Base-by-base conservation (phyloP, 2,329 filamentous ascomycete genomes). In the Rachicladosporium sp. region DNA sequence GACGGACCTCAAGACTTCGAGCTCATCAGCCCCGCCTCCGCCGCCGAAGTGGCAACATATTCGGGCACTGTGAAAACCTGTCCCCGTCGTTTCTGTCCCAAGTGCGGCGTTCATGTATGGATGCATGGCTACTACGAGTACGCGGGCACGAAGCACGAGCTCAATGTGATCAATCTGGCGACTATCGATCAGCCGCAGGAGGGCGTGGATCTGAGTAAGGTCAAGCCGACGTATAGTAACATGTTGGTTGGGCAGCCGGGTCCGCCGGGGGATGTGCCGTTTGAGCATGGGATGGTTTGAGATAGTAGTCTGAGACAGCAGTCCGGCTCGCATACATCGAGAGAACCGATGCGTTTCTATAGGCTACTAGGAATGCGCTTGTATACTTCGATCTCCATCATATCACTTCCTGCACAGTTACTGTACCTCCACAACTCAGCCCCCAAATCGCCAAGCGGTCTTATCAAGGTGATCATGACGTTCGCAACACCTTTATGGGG, bases 111-210 rank as follows among this genome's bases (percentile, higher is more conserved):
- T 19, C 40, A 42, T 13, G 36, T 42, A 7, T 38, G 35, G 40
- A 42, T 42, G 40, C 23, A 42, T 3, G 40, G 40, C 10, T 37
- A 30, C 12, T 42, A 39, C 29, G 29, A 34, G 4, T 10, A 40
- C n/a, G 15, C 38, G 11, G 33, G 44, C 11, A 23, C 37, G n/a
- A 36, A 29, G 39, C 21, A 30, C 30, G 35, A 36, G n/a, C 12
- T 46, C 9, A 42, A 43, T 12, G 32, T 32, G 11, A 35, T 48
- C 15, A 48, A 48, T 34, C 5, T 47, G 23, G 41, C 43, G 2
- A 48, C 45, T 6, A 35, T 48, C 9, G 45, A 48, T 39, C 44
- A 45, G 34, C 43, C 41, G 30, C 35, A 43, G 35, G 44, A 42
- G 10, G 44, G 43, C 4, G 35, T 48, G 2, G 44, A 48, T 32